A percentile compares a stretch with the other conserved stretches of the same genome.
Evolutionary conservation across 2,329 filamentous ascomycete genomes (phyloP).

Genomic region (Cladophialophora carrionii): DNA sequence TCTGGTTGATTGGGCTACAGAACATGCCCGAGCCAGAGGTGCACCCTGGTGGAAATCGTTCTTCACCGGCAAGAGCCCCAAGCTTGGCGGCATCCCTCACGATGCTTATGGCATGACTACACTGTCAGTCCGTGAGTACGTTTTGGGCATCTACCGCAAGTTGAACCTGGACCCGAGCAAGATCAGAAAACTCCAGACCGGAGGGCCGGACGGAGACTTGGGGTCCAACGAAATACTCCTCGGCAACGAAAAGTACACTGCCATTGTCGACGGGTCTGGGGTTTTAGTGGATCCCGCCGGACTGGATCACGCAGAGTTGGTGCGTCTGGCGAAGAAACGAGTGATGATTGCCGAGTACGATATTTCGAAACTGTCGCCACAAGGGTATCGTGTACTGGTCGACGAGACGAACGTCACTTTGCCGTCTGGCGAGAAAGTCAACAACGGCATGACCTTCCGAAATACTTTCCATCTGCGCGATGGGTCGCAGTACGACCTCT

Average conservation of each 20-base stretch:
- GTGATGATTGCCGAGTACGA: constrained; percentile 91
- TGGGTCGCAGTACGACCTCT: constrained; percentile 76
- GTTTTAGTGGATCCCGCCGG: constrained; percentile 93
- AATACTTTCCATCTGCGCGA: constrained; percentile 94
- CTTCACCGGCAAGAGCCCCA: constrained; percentile 98
- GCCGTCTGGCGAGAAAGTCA: constrained; percentile 80
- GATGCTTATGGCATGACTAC: constrained; percentile 98
- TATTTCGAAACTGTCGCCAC: constrained; percentile 76
- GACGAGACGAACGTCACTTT: constrained; percentile 89
- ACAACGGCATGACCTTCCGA: constrained; percentile 92
- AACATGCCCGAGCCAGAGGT: constrained; percentile 82
- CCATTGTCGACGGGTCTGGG: constrained; percentile 94
- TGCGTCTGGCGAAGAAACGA: constrained; percentile 81
- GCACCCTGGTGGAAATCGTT: constrained; percentile 99
- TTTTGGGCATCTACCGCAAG: constrained; percentile 96
- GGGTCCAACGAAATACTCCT: constrained; percentile 98
- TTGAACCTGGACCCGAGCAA: constrained; percentile 81
- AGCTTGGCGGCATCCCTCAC: constrained; percentile 93
- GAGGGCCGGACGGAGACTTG: constrained; percentile 92
- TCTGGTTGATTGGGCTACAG: constrained; percentile 97
- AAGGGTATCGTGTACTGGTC: constrained; percentile 88
- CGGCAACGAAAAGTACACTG: constrained; percentile 91
- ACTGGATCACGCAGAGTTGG: constrained; percentile 78
- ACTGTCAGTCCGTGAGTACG: constrained; percentile 91
- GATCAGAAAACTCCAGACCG: constrained; percentile 94